These are phyloP conservation scores for Noccaea caerulescens DNA, from an alignment of 345 rosid species.

Conservation along the genomic window DNA sequence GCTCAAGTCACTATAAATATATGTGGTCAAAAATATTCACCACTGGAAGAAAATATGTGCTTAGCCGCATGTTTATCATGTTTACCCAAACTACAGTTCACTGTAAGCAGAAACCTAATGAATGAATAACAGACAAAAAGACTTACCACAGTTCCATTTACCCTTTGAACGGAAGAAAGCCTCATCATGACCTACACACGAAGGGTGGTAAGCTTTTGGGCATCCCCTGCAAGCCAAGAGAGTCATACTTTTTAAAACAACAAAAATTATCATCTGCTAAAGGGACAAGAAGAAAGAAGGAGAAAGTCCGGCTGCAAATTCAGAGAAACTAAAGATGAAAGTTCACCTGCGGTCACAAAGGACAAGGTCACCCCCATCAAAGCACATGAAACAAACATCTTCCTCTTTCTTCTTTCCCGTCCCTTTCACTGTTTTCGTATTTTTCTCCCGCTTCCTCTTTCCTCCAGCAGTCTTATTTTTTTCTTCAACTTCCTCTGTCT, in stretches of 20 bases:
- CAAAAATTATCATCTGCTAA: constrained; percentile 8
- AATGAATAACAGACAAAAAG: constrained; percentile 22
- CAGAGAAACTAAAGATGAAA: constrained; percentile 22
- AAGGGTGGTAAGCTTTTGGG: constrained; percentile 95
- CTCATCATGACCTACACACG: constrained; percentile 91
- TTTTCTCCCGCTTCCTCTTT: constrained; percentile 81
- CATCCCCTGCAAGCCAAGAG: constrained; percentile 71
- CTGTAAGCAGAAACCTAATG: constrained; percentile 18
- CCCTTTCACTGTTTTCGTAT: constrained; percentile 49
- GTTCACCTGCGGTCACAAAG: constrained; percentile 95
- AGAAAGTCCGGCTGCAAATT: constrained; percentile 4
- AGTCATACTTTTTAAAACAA: constrained; percentile 13
- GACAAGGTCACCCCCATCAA: constrained; percentile 95
- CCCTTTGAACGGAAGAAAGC: constrained; percentile 86
- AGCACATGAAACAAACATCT: constrained; percentile 98
- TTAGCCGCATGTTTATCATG: constrained; percentile 19
- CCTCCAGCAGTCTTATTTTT: constrained; percentile 52
- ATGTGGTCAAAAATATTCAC: constrained; percentile 7
- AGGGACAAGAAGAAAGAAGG: constrained; percentile 18
- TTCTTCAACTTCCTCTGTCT: constrained; percentile 60
- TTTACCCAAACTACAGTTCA: constrained; percentile 22
- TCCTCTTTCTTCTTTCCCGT: constrained; percentile 77
- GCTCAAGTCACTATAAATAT: constrained; percentile 12
- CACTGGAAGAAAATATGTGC: constrained; percentile 7
- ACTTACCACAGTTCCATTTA: constrained; percentile 97